Base-by-base conservation (phyloP, 352 stramenopile species). In the Phytopythium montanum region DNA sequence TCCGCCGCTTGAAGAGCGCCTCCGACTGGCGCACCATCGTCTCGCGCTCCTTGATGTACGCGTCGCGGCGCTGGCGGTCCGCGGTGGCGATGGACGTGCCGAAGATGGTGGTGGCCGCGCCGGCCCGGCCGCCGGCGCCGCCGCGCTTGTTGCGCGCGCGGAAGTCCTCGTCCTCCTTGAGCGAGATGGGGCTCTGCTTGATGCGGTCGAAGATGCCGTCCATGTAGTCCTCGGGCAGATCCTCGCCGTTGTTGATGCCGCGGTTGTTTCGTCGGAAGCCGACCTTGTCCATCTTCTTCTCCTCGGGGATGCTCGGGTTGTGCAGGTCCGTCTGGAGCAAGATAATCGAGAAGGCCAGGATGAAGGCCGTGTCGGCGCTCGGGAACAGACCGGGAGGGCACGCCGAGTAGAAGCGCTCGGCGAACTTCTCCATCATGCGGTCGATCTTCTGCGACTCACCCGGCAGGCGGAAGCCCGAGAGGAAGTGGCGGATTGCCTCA, bases 391-490 rank as follows among this genome's bases (percentile, higher is more conserved):
- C 81, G 6, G 78, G 69, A 4, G 77, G 59, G 86, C 86, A 75
- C 60, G 70, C 45, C 72, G 97, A 82, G 36, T 85, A 87, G 52
- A 78, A 94, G 1, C 81, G 82, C 69, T 99, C 96, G 2, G 98
- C 97, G 75, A 99, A 99, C 64, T 99, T 99, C 68, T 99, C 97
- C 96, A 99, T 99, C 65, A 99, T 99, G 33, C 98, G 96, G 79
- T 99, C 98, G 74, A 99, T 99, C 76, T 99, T 99, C 70, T 99
- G 97, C 1, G 97, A 97, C 75, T 99, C 98, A 26, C 97, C 97
- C 6, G 97, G 98, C 7, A 99, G 81, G 34, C 97, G 94, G 76
- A 99, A 99, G 31, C 96, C 96, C 29, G 88, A 85, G 21, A 99
- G 85, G 69, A 99, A 99, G 28, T 96, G 78, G 26, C 97, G 88